Base-by-base conservation (phyloP, 345 rosid species). In the Nephelium lappaceum region DNA sequence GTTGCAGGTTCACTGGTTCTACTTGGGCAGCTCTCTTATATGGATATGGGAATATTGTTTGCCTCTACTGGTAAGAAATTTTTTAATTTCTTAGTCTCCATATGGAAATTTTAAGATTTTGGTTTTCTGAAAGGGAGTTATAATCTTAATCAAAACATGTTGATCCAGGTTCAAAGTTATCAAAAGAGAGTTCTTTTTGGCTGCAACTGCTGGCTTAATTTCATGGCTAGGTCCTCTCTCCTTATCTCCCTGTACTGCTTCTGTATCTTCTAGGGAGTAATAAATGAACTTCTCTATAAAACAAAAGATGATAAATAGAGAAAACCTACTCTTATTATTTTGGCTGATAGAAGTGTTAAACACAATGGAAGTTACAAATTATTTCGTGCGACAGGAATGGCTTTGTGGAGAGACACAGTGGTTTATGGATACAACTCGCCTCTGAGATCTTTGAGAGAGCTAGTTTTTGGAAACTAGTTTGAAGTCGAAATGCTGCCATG, bases 1-100 rank as follows among this genome's bases (percentile, higher is more conserved):
- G 49, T 73, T 79, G 69, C 83, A 95, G 98, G 98, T 86, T 95
- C 86, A 90, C 92, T 31, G 98, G 98, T 41, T 83, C 98, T 0
- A 3, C 84, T 71, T 95, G 98, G 98, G 94, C 95, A n/a, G 12
- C 98, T 39, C 76, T 95, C 36, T 90, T 92, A 80, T 95, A 93
- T 77, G 98, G 98, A 27, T 95, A 92, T 69, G 98, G 86, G 66
- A 95, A 95, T 78, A 87, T 95, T 23, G 81, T 88, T 18, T 95
- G 97, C 93, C 53, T 95, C 78, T 95, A 92, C 84, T 72, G 86
- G 98, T 95, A 85, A 85, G 85, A 27, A 66, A 55, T 36, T 39
- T 39, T 38, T 76, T 24, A 9, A 42, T 41, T 27, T 58, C 18
- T 18, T 3, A 42, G 21, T 55, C 11, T 47, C 67, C 45, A 64